Percentiles rank a stretch among this genome's conserved stretches.
Evolutionary conservation across 2,329 filamentous ascomycete genomes (phyloP).

Genomic region (Chrysoporthe austroafricana): DNA sequence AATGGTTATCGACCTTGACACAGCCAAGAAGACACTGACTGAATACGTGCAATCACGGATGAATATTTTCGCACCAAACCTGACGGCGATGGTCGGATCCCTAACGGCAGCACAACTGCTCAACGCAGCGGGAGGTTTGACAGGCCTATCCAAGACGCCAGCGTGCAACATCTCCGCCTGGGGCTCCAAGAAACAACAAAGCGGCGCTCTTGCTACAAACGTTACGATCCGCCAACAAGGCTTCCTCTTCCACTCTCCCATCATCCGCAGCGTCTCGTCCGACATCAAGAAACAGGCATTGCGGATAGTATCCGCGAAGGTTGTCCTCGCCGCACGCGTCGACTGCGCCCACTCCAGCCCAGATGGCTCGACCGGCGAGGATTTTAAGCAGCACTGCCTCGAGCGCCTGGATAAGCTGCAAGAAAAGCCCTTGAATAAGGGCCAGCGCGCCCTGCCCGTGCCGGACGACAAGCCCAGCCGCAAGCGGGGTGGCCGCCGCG

Average conservation of each 20-base stretch:
- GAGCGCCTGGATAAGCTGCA: slow-evolving; percentile 90
- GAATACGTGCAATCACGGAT: slow-evolving; percentile 97
- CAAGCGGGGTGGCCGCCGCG: slow-evolving; percentile 88
- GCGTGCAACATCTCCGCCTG: slow-evolving; percentile 91
- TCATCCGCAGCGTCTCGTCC: slow-evolving; percentile 81
- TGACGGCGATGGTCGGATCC: slow-evolving; percentile 88
- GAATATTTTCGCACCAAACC: slow-evolving; percentile 92
- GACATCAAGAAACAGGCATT: slow-evolving; percentile 93
- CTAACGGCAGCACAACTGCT: slow-evolving; percentile 95
- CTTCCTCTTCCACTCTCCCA: slow-evolving; percentile 88
- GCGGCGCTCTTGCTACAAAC: slow-evolving; percentile 84
- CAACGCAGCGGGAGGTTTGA: slow-evolving; percentile 88
- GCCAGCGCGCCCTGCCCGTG: slow-evolving; percentile 81
- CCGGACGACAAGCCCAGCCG: slow-evolving; percentile 94
- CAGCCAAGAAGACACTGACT: slow-evolving; percentile 82
- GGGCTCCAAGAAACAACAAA: slow-evolving; percentile 84
- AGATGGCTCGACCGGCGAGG: slow-evolving; percentile 81
- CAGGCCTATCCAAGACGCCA: slow-evolving; percentile 87
- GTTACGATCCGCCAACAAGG: slow-evolving; percentile 89
- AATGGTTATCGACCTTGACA: slow-evolving; percentile 86
- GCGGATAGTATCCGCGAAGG: slow-evolving; percentile 91
- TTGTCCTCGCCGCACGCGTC: slow-evolving; percentile 89
- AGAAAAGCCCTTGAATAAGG: slow-evolving; percentile 88
- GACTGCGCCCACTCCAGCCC: slow-evolving; percentile 82
- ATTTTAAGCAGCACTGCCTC: slow-evolving; percentile 80